Evolutionary conservation across 257 asterid species (phyloP), one percentile per base, ranked within the genome.

Genomic region (Anisodus acutangulus): DNA sequence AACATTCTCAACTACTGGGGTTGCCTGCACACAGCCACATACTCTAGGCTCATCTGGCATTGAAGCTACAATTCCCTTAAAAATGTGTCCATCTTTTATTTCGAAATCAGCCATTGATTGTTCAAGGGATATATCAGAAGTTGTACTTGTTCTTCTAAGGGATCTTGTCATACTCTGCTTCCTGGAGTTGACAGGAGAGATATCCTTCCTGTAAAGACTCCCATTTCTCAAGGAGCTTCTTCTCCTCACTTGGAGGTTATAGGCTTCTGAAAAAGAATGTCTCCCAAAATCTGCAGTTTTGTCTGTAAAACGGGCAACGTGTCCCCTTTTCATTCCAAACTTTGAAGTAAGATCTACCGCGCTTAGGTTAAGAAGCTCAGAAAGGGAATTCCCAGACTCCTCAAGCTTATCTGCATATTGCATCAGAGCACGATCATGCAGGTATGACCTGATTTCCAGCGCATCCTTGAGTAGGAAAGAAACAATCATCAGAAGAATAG

Each of bases 301-400:
- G 87, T 92, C 91, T 86, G 83, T 88, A 87, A 93, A 93, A 86
- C 97, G 95, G 83, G 95, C 94, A 19, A 89, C 51, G 64, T 92
- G 97, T 3, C 98, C 97, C 86, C 97, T 85, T 89, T 91, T 95
- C 97, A 95, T 89, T 72, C 88, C 91, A 51, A 90, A 91, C 82
- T 82, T 86, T 54, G 92, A 79, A 3, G 92, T 85, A 85, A 93
- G 92, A 47, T 93, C 93, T 59, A 84, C 81, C 16, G n/a, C 83
- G 12, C 88, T 88, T 53, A 88, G 76, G 88, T 82, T 85, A 9
- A 91, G 97, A 91, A 95, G 91, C 89, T 91, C 90, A 0, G 91
- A 84, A 80, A 93, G 89, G 66, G 92, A 87, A 85, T 92, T 95
- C 58, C 91, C 86, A 0, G 93, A 80, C 53, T 86, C 90, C 85